These are phyloP conservation scores for Nitzschia palea DNA, from an alignment of 108 stramenopile species.

Conservation along the genomic window DNA sequence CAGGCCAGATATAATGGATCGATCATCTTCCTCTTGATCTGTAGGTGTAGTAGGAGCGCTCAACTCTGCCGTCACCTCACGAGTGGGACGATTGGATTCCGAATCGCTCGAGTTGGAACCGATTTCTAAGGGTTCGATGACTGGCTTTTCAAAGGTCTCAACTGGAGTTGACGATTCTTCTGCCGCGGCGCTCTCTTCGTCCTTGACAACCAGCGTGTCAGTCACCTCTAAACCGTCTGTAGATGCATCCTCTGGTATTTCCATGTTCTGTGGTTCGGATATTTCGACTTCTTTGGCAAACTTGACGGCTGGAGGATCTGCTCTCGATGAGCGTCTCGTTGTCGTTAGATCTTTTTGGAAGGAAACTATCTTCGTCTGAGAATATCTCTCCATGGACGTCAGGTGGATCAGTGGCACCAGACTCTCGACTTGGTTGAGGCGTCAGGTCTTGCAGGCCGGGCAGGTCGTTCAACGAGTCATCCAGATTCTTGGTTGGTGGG, in stretches of 20 bases:
- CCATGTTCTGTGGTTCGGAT: background rate
- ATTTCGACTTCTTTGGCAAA: background rate
- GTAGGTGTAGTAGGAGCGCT: background rate
- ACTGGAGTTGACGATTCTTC: background rate
- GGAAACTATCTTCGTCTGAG: background rate
- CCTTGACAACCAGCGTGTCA: too few relatives aligned
- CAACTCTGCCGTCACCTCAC: constrained; percentile 6
- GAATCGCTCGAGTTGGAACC: background rate
- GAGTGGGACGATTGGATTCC: constrained; percentile 10
- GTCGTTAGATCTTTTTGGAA: background rate
- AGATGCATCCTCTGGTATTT: background rate
- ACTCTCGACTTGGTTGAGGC: background rate
- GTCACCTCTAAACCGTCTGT: too few relatives aligned
- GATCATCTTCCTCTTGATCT: constrained; percentile 34
- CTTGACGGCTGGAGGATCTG: background rate
- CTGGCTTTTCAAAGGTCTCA: background rate
- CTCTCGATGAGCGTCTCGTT: too few relatives aligned
- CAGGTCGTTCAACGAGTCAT: background rate
- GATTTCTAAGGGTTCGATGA: background rate
- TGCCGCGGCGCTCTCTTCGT: background rate
- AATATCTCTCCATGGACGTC: background rate
- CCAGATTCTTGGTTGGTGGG: background rate
- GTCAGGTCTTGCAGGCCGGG: background rate
- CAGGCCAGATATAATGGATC: constrained; percentile 42
- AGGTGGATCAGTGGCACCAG: background rate